Conservation (phyloP, 805 yeast genomes). For the Lachancea meyersii region DNA sequence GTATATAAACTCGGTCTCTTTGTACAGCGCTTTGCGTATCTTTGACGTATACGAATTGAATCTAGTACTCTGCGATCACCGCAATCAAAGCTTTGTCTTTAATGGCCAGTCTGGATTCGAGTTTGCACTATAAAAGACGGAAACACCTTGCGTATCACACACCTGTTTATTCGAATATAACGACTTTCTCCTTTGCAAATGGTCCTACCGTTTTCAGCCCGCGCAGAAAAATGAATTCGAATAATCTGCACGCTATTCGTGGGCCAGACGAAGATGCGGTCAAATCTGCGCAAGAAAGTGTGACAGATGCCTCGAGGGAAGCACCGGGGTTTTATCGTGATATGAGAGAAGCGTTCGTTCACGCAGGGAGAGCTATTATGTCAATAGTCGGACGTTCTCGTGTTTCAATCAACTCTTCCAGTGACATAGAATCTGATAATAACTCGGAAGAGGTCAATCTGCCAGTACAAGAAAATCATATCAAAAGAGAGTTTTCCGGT, state of each 20-base stretch:
- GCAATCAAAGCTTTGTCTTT: background rate
- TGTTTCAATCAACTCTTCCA: background rate
- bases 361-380: constrained; percentile 5
- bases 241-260: background rate
- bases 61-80: too few species aligned
- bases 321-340: background rate
- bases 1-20: too few species aligned
- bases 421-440: background rate
- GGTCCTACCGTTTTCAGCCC: constrained; percentile 19
- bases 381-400: background rate
- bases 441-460: background rate
- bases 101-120: background rate
- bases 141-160: constrained; percentile 15
- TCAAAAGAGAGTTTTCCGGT: background rate
- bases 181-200: constrained; percentile 18
- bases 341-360: constrained; percentile 3
- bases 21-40: too few species aligned
- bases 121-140: constrained; percentile 12
- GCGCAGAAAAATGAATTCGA: constrained; percentile 12
- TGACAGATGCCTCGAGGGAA: background rate
- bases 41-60: too few species aligned
- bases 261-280: background rate
- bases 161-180: constrained; percentile 18
- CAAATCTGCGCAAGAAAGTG: background rate
- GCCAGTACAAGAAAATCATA: background rate